Evolutionary conservation across 164 flowering plant genomes (phyloP), one percentile per base, ranked within the genome.

Genomic region (Aristolochia californica): DNA sequence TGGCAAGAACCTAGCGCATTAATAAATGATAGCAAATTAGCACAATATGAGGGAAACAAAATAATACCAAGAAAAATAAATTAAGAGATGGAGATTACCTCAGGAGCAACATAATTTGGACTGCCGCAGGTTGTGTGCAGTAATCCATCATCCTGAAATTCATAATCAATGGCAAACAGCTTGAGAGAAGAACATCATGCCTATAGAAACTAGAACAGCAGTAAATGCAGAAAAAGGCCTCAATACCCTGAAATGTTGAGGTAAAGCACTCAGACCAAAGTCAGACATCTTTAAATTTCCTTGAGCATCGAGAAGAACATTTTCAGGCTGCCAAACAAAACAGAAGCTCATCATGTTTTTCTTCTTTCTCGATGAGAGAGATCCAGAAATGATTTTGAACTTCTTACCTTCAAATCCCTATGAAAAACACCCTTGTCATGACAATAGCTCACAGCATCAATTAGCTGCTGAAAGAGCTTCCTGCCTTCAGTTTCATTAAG

Each of bases 101-200:
- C 99, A 5, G 99, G 99, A 2, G 99, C 99, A 73, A 94, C 96
- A 68, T 94, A 94, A 67, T 89, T 83, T 14, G 99, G 99, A 67
- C 91, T 94, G 66, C 99, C 99, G 56, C 99, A 93, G 40, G 96
- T 85, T 61, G 99, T 93, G 68, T 93, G 99, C 56, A 89, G 72
- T 54, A 93, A 77, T 1, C 99, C 97, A 47, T 90, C 99, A 61
- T 70, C 82, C 96, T 87, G 72, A 54, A 24, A 16, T 20, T 25
- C 1, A 17, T 20, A 56, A 26, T 34, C 34, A 45, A 48, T 24
- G 24, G 28, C 4, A 49, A n/a, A 40, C 38, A 55, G 27, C 17
- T 15, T 22, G 21, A 16, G 45, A 7, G 22, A 58, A 8, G 22
- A 17, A n/a, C 12, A 0, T 48, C 34, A 49, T 15, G 14, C 27